These are phyloP conservation scores for Staphylotrichum tortipilum DNA, from an alignment of 495 filamentous ascomycete genomes.

Conservation along the genomic window DNA sequence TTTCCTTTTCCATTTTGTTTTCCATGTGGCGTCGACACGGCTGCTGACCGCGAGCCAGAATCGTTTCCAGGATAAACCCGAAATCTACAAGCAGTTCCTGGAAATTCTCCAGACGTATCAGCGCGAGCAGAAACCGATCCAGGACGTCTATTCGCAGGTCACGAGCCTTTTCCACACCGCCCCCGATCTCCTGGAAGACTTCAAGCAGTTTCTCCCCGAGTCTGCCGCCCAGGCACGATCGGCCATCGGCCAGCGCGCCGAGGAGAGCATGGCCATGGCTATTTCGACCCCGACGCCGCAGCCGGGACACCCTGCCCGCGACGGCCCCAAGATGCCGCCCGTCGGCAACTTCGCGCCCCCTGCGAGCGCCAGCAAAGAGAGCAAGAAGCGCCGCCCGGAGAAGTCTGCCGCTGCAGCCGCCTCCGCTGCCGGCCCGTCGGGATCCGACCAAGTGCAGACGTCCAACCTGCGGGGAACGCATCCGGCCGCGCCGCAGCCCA, in stretches of 20 bases:
- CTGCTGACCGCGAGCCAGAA: conserved; percentile 49
- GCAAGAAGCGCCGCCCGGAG: conserved; percentile 58
- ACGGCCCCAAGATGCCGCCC: conserved; percentile 70
- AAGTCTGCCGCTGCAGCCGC: conserved; percentile 26
- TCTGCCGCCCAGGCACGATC: conserved; percentile 85
- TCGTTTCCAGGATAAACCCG: conserved; percentile 86
- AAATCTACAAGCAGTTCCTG: conserved; percentile 98
- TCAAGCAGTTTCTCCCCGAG: conserved; percentile 97
- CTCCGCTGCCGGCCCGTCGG: conserved; percentile 18
- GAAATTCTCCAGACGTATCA: conserved; percentile 99
- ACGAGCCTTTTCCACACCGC: conserved; percentile 88
- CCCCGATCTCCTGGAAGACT: conserved; percentile 95
- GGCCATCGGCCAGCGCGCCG: conserved; percentile 36
- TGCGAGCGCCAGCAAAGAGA: conserved; percentile 66
- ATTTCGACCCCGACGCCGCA: conserved; percentile 44
- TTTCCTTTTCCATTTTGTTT: conserved; percentile 1
- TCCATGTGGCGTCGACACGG: no score
- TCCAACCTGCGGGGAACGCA: conserved; percentile 28
- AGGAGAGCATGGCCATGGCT: conserved; percentile 54
- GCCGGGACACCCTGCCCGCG: conserved; percentile 34
- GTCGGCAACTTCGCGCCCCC: conserved; percentile 89
- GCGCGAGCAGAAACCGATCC: conserved; percentile 94
- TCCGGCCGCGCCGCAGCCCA: conserved; percentile 22
- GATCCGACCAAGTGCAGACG: conserved; percentile 26
- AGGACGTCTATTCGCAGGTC: conserved; percentile 97